These are phyloP conservation scores for Globisporangium nodosum DNA, from an alignment of 352 stramenopile species.

Conservation along the genomic window DNA sequence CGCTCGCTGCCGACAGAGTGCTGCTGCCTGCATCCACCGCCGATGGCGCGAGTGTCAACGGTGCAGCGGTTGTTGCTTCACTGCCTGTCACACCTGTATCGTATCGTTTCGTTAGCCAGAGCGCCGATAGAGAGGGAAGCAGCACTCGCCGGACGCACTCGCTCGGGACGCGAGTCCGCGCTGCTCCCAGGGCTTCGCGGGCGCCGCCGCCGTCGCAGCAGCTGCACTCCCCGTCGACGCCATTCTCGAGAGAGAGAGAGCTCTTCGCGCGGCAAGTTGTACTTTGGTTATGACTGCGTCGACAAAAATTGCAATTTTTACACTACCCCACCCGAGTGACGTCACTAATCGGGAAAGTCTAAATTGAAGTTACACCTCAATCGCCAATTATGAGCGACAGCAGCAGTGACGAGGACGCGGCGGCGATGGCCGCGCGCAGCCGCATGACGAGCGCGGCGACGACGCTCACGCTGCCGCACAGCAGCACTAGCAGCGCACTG, in stretches of 20 bases:
- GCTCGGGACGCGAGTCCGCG: conserved; percentile 15
- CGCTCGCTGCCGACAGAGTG: conserved; percentile 2
- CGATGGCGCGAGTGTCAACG: not conserved
- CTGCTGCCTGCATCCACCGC: not conserved
- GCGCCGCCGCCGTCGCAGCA: conserved; percentile 8
- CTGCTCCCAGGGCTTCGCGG: conserved; percentile 55
- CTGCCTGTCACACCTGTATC: not conserved
- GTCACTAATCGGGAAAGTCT: not conserved
- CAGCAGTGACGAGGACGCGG: conserved; percentile 19
- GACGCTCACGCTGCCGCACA: conserved; percentile 7
- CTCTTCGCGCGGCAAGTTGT: conserved; percentile 5
- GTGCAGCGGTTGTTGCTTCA: not conserved
- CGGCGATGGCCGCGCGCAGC: no score
- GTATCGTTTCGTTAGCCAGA: not conserved
- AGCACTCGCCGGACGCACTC: conserved; percentile 12
- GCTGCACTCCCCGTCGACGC: not conserved
- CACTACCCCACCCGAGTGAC: not conserved
- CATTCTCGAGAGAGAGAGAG: conserved; percentile 1
- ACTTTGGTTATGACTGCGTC: conserved; percentile 5
- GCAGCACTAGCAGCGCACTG: conserved; percentile 1
- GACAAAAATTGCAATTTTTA: conserved; percentile 3
- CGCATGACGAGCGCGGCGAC: conserved; percentile 1
- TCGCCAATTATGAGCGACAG: conserved; percentile 29
- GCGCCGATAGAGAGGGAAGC: not conserved
- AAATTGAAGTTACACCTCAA: not conserved